phyloP scores from a whole-genome alignment of 1,284 basidiomycete species.

The Thecaphora thlaspeos region DNA sequence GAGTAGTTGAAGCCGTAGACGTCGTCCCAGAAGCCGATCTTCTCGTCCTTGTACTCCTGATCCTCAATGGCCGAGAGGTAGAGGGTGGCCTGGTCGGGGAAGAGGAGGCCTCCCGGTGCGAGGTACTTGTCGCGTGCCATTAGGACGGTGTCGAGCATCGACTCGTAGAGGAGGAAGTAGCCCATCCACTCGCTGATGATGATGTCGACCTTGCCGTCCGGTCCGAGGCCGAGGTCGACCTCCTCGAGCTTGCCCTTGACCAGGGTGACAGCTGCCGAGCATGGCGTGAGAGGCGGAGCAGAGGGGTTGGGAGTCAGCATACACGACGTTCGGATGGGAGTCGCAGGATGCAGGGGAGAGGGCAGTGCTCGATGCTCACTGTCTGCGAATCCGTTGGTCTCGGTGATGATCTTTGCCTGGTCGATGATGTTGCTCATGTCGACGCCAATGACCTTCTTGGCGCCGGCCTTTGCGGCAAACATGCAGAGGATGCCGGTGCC shows the following conservation, averaged over 20 bases:
- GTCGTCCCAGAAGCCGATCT: conserved; percentile 95
- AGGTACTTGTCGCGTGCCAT: conserved; percentile 96
- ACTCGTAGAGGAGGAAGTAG: conserved; percentile 79
- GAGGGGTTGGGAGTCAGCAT: too few relatives aligned
- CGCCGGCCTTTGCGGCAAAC: conserved; percentile 98
- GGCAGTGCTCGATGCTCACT: conserved; percentile 48
- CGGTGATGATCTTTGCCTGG: conserved; percentile 94
- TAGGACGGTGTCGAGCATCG: conserved; percentile 98
- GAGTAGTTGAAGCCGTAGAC: conserved; percentile 99
- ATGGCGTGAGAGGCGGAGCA: background rate
- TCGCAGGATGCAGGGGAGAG: too few relatives aligned
- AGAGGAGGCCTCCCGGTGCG: conserved; percentile 78
- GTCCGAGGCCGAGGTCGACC: conserved; percentile 61
- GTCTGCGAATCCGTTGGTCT: conserved; percentile 92
- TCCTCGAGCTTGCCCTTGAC: conserved; percentile 99
- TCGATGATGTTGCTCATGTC: conserved; percentile 99
- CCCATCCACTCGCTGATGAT: conserved; percentile 99
- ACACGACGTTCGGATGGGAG: too few relatives aligned
- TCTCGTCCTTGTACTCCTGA: conserved; percentile 99
- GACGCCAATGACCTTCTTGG: conserved; percentile 79
- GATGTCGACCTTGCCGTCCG: conserved; percentile 69
- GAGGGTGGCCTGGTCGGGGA: conserved; percentile 91
- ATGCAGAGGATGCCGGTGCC: conserved; percentile 98
- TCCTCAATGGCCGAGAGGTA: conserved; percentile 98
- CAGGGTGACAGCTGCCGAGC: conserved; percentile 68